Percentiles rank a stretch among this genome's conserved stretches.
Evolutionary conservation across 2,329 filamentous ascomycete genomes (phyloP).

Genomic region (Cercospora zeae-maydis): DNA sequence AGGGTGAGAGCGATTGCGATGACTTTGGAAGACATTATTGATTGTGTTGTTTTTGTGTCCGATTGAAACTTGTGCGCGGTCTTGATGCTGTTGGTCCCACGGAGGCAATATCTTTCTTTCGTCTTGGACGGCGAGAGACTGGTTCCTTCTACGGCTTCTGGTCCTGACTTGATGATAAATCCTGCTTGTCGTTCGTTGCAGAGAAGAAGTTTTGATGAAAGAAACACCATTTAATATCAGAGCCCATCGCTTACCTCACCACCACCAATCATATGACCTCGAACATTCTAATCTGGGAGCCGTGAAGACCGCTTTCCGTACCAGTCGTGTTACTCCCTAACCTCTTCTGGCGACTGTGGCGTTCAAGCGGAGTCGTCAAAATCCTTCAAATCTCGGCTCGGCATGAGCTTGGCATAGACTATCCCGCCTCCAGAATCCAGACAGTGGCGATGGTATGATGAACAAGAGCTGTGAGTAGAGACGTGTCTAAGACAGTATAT

Average conservation of each 20-base stretch:
- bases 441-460: not conserved
- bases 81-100: too few species aligned
- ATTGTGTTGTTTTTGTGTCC: not conserved
- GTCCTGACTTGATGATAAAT: too few species aligned
- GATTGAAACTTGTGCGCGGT: too few species aligned
- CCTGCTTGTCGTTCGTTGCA: not conserved
- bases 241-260: not conserved
- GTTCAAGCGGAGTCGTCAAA: not conserved
- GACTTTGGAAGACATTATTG: not conserved
- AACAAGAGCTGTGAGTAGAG: not conserved
- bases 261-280: not conserved
- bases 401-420: constrained; percentile 2
- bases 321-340: constrained; percentile 1
- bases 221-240: not conserved
- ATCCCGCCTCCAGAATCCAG: not conserved
- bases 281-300: not conserved
- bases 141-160: too few species aligned
- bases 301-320: not conserved
- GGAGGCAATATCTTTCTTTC: too few species aligned
- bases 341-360: constrained; percentile 1
- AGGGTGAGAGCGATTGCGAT: not conserved
- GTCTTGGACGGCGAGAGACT: too few species aligned
- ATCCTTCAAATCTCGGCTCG: constrained; percentile 11
- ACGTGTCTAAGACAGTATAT: not conserved
- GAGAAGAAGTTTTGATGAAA: not conserved